Evolutionary conservation across 257 asterid species (phyloP), one percentile per base, ranked within the genome.

Genomic region (Ocimum tenuiflorum): DNA sequence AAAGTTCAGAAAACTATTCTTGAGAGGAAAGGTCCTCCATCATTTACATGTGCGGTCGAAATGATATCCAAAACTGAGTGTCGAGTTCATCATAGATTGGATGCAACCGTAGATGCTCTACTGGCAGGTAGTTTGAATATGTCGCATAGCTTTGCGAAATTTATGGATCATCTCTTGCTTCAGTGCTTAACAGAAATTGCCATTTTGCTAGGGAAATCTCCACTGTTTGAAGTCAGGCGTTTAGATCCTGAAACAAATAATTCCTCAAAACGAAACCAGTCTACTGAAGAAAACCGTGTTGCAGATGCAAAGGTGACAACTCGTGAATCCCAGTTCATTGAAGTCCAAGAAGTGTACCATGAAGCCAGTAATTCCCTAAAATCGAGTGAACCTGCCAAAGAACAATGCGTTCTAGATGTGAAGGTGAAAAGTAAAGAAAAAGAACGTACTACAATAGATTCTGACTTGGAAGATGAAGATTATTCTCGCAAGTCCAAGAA

Each of bases 1-100:
- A 92, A 89, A 77, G 99, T 92, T 75, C 97, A 92, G 77, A 92
- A 92, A 79, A 89, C 99, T 45, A 89, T 92, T 65, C 99, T 92
- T 4, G 99, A 92, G 85, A 87, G 97, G 85, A 92, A 92, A 81
- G 99, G 97, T 4, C 97, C 97, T 60, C 88, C 99, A 47, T 75
- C 97, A 17, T 92, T 92, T 68, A 86, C 96, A 10, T 89, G 97
- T 70, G 97, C 96, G 0, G 90, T 92, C 66, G 97, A 92, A 86
- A 89, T 92, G 81, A 78, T 92, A 65, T 89, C 99, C 22, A 89
- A 84, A 77, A 87, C 86, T 8, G 97, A 92, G 67, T 92, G 92
- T 36, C 85, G 94, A 49, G 96, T 92, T 58, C 96, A 92, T 80
- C 96, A 89, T 70, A 82, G 96, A 73, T 82, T 92, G 48, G 99